These are phyloP conservation scores for Phialemonium atrogriseum DNA, from an alignment of 2,329 filamentous ascomycete genomes.

Conservation along the genomic window DNA sequence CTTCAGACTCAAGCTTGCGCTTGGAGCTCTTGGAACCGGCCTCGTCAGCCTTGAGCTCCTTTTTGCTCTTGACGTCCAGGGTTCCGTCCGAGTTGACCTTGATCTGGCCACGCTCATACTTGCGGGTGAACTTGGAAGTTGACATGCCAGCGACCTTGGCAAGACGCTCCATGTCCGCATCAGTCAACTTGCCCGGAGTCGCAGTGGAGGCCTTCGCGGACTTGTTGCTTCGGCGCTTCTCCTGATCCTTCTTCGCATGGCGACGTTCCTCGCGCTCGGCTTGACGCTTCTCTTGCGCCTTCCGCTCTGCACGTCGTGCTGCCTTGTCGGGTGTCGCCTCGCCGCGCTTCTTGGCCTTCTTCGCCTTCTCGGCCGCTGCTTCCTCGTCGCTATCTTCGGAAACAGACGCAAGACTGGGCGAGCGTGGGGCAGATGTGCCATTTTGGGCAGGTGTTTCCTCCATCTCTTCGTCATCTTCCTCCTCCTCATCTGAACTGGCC, in stretches of 20 bases:
- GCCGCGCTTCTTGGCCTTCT: constrained; percentile 11
- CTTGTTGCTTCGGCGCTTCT: constrained; percentile 18
- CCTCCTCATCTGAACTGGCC: constrained; percentile 8
- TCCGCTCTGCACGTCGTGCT: constrained; percentile 21
- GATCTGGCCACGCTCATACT: constrained; percentile 69
- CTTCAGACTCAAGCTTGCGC: constrained; percentile 62
- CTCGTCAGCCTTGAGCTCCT: constrained; percentile 66
- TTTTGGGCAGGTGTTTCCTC: constrained; percentile 12
- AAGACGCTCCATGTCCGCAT: constrained; percentile 48
- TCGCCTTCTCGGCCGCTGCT: constrained; percentile 14
- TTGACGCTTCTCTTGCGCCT: constrained; percentile 17
- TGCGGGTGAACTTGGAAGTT: constrained; percentile 69
- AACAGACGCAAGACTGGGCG: too few relatives aligned
- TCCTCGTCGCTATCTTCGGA: constrained; percentile 7
- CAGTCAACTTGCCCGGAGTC: constrained; percentile 38
- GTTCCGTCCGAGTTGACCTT: constrained; percentile 56
- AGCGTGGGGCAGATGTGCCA: constrained; percentile 4
- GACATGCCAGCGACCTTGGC: constrained; percentile 62
- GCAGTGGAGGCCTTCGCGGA: constrained; percentile 20
- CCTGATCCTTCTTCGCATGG: constrained; percentile 28
- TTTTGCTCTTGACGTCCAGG: constrained; percentile 63
- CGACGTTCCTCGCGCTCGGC: constrained; percentile 31
- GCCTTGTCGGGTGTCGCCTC: constrained; percentile 10
- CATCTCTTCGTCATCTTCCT: constrained; percentile 13
- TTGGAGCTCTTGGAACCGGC: constrained; percentile 45